Conservation (phyloP, 2,329 filamentous ascomycete genomes). For the Colletotrichum filicis region DNA sequence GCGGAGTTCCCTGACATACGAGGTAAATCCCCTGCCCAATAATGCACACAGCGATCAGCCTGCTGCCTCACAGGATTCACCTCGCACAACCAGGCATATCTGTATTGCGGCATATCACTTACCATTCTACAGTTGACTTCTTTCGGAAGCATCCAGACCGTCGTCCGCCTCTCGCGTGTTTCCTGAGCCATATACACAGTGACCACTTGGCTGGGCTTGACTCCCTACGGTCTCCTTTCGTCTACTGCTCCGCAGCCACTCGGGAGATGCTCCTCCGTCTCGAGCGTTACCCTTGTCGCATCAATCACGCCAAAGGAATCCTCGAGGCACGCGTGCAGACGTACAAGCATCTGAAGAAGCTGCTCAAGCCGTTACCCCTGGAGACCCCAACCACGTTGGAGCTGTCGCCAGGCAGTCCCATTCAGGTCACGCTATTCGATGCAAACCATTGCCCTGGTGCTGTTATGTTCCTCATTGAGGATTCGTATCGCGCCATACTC, state of each 20-base stretch:
- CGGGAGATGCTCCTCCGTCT: constrained; percentile 83
- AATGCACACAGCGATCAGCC: constrained; percentile 1
- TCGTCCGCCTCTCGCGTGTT: constrained; percentile 80
- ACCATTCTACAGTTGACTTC: constrained; percentile 74
- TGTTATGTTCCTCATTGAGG: constrained; percentile 93
- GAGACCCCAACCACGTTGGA: constrained; percentile 84
- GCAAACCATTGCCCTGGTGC: constrained; percentile 93
- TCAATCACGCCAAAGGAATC: constrained; percentile 84
- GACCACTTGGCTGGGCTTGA: constrained; percentile 89
- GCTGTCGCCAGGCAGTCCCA: constrained; percentile 72
- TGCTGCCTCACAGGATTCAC: constrained; percentile 8
- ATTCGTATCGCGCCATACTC: constrained; percentile 75
- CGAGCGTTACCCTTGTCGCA: constrained; percentile 81
- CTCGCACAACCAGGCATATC: not conserved
- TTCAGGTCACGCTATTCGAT: constrained; percentile 87
- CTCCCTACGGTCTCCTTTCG: constrained; percentile 79
- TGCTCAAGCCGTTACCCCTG: constrained; percentile 85
- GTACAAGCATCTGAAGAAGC: constrained; percentile 78
- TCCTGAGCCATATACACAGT: constrained; percentile 92
- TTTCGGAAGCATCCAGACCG: constrained; percentile 70
- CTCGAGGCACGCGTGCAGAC: constrained; percentile 79
- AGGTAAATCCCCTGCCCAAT: constrained; percentile 54
- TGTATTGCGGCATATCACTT: constrained; percentile 13
- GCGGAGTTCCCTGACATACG: constrained; percentile 83
- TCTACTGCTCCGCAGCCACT: constrained; percentile 91